Base-by-base conservation (phyloP, 352 stramenopile genomes). In the Pythium aristosporum region DNA sequence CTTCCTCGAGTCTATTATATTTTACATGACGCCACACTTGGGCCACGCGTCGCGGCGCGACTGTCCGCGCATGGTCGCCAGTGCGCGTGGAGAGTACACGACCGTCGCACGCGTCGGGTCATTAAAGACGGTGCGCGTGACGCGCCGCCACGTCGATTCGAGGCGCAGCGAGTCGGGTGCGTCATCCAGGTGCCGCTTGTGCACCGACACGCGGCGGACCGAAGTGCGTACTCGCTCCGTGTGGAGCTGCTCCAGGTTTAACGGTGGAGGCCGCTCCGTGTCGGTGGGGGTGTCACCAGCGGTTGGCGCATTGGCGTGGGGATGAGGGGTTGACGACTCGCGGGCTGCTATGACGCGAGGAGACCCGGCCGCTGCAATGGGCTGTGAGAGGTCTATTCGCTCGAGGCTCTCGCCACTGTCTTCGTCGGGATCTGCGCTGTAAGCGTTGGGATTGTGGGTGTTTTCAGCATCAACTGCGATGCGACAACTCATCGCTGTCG, bases 151-250 rank as follows among this genome's bases (percentile, higher is more conserved):
- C 41, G 41, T 53, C 18, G 41, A 51, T 21, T 63, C 43, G 30
- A 63, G 44, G 9, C 56, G 56, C 44, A 63, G 42, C 44, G 56
- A 63, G 56, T 63, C 56, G 43, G 43, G 30, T 30, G 46, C 56
- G 16, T 63, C 46, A 5, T 63, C 56, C 6, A 63, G n/a, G 9
- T 32, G 47, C 30, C 56, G 56, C 12, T 16, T 16, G 11, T n/a
- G 16, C 15, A 30, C 47, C 43, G 56, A 63, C 43, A 23, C 15
- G 7, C 56, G 56, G 15, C 56, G 56, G 28, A 63, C 36, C 39
- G 36, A 30, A 32, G 30, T 41, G 23, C 41, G 54, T 18, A 3
- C 18, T 5, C 25, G 37, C 39, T 30, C 34, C 43, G 43, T 28
- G 18, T 47, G 42, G 18, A 63, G 56, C 43, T 53, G 43, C 1